Percentiles rank a stretch among this genome's conserved stretches.
Conservation (phyloP, 768 basidiomycete genomes). For the Boletus huronensis region DNA sequence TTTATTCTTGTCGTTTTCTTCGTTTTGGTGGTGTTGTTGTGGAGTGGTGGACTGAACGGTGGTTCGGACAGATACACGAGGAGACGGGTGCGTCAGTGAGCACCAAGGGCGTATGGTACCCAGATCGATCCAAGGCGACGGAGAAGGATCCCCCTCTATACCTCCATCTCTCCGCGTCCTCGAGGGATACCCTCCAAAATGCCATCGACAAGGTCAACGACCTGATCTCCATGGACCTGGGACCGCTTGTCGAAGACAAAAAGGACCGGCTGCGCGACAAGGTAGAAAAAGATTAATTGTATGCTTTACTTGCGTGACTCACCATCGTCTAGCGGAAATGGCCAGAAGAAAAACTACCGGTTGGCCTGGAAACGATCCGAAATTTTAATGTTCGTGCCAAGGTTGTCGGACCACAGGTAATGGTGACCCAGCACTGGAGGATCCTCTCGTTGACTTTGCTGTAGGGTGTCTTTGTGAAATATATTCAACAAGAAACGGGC, state of each 20-base stretch:
- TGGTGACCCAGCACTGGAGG: slow-evolving; percentile 19
- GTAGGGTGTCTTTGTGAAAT: slow-evolving; percentile 93
- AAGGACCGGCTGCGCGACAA: slow-evolving; percentile 64
- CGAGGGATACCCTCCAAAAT: slow-evolving; percentile 59
- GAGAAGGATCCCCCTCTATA: slow-evolving; percentile 93
- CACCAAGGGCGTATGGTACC: slow-evolving; percentile 96
- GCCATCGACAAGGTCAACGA: slow-evolving; percentile 75
- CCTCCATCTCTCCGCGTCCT: slow-evolving; percentile 83
- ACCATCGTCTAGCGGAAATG: slow-evolving; percentile 71
- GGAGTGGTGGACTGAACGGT: neutral
- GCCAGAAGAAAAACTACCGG: slow-evolving; percentile 94
- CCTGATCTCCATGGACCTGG: slow-evolving; percentile 68
- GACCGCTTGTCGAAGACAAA: slow-evolving; percentile 78
- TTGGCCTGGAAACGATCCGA: slow-evolving; percentile 84
- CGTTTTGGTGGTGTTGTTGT: neutral
- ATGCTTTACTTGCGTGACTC: slow-evolving; percentile 2
- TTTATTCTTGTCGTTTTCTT: neutral
- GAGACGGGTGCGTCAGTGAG: slow-evolving; percentile 91
- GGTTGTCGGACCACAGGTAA: slow-evolving; percentile 89
- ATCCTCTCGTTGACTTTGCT: neutral
- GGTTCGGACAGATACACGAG: slow-evolving; percentile 71
- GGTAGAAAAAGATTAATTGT: slow-evolving; percentile 34
- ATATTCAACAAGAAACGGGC: slow-evolving; percentile 94
- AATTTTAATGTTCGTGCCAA: slow-evolving; percentile 99
- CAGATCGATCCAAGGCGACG: slow-evolving; percentile 85